A percentile compares a stretch with the other conserved stretches of the same genome.
Conservation (phyloP, 2,329 filamentous ascomycete species). For the Ambrosiella cleistominuta region DNA sequence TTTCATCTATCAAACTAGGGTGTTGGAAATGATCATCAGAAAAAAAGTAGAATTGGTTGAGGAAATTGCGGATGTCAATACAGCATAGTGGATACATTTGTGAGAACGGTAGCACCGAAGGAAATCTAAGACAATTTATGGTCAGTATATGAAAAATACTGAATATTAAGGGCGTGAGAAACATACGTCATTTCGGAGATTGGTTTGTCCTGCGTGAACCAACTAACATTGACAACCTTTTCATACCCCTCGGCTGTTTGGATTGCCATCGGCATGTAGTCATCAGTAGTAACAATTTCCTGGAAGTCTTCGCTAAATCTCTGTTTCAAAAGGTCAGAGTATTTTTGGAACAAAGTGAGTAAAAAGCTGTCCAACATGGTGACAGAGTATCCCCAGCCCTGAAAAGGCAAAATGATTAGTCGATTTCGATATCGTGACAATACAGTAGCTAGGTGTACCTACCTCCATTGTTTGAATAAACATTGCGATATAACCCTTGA, state of each 20-base stretch:
- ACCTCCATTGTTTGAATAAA: slow-evolving; percentile 99
- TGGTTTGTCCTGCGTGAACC: slow-evolving; percentile 75
- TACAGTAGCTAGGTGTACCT: slow-evolving; percentile 17
- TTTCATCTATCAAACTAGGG: slow-evolving; percentile 76
- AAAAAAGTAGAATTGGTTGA: slow-evolving; percentile 97
- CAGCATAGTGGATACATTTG: slow-evolving; percentile 98
- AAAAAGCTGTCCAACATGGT: slow-evolving; percentile 66
- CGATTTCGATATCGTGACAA: not conserved
- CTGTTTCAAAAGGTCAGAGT: slow-evolving; percentile 75
- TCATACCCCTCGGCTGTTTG: slow-evolving; percentile 80
- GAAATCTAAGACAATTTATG: slow-evolving; percentile 41
- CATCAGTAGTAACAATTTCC: slow-evolving; percentile 79
- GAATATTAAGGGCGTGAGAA: not conserved
- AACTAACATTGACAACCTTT: slow-evolving; percentile 88
- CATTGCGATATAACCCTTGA: slow-evolving; percentile 79
- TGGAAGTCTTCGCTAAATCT: slow-evolving; percentile 93
- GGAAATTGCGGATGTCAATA: slow-evolving; percentile 92
- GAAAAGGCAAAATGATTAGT: not conserved
- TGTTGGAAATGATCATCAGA: slow-evolving; percentile 92
- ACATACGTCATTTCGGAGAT: slow-evolving; percentile 56
- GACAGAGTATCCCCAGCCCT: slow-evolving; percentile 84
- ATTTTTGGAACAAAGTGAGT: slow-evolving; percentile 81
- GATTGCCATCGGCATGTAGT: slow-evolving; percentile 99
- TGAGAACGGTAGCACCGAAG: slow-evolving; percentile 89
- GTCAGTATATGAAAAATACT: not conserved